Evolutionary conservation across 768 basidiomycete genomes (phyloP), one percentile per base, ranked within the genome.

Genomic region (Calocera cornea): DNA sequence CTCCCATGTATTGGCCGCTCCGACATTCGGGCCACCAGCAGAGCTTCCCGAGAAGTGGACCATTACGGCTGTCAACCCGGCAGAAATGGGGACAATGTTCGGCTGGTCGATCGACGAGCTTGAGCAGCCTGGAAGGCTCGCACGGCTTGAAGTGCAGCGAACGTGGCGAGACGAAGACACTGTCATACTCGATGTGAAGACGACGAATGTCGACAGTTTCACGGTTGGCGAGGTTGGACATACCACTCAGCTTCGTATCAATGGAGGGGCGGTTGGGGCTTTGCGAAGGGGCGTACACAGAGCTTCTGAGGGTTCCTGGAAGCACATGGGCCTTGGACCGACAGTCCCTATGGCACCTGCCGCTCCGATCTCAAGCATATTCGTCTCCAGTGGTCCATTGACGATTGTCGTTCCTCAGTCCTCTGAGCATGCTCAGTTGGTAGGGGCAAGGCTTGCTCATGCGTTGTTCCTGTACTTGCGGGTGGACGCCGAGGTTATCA

Each of bases 61-160:
- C 1, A 76, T 95, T 66, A 94, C 90, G 0, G 85, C 87, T 3
- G 82, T 86, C 1, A 79, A 82, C 34, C 90, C 92, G 0, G 72
- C 79, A 0, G 89, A 91, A 72, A 83, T 81, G 67, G 90, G 89
- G 0, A 79, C 87, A 1, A 74, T 92, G 66, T 80, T 86, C 72
- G 92, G 91, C 1, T 89, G 85, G 79, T 81, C 77, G 64, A 83
- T 95, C 47, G 77, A 84, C 36, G 79, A 80, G 34, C 74, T 92
- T 47, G 70, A 72, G 1, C 75, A 81, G n/a, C 88, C 89, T 36
- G 92, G 92, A 63, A 79, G 87, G 90, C 89, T 67, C 64, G 83
- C 71, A 34, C 11, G 31, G 24, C 1, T 31, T 41, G 10, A 16
- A 2, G 8, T 64, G 16, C 14, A 1, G 19, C n/a, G 54, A 27